phyloP scores from a whole-genome alignment of 805 yeast genomes.

The Torulaspora delbrueckii region DNA sequence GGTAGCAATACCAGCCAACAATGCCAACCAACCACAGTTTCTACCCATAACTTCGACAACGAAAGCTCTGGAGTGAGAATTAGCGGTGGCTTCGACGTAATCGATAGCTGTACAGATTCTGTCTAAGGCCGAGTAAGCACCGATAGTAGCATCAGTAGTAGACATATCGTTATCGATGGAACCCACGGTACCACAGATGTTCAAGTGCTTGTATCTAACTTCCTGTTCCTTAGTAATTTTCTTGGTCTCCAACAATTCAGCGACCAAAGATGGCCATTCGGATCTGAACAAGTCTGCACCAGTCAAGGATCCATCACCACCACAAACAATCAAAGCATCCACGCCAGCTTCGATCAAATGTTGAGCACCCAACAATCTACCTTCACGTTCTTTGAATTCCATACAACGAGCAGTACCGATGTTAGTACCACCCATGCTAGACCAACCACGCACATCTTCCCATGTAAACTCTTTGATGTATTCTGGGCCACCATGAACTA shows the following conservation, averaged over 20 bases:
- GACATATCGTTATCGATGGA: slow-evolving; percentile 81
- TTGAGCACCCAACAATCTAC: slow-evolving; percentile 54
- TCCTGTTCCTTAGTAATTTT: slow-evolving; percentile 43
- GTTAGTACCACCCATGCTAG: slow-evolving; percentile 63
- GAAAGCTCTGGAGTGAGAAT: slow-evolving; percentile 77
- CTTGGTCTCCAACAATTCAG: slow-evolving; percentile 46
- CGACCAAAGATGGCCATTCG: slow-evolving; percentile 67
- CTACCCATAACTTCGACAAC: slow-evolving; percentile 87
- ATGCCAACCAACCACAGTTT: slow-evolving; percentile 84
- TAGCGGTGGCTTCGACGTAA: slow-evolving; percentile 79
- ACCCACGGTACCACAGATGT: slow-evolving; percentile 67
- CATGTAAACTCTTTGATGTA: slow-evolving; percentile 55
- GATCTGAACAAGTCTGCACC: slow-evolving; percentile 70
- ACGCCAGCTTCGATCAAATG: slow-evolving; percentile 63
- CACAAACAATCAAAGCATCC: slow-evolving; percentile 70
- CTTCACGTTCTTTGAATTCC: slow-evolving; percentile 58
- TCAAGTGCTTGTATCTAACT: slow-evolving; percentile 47
- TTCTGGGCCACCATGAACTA: slow-evolving; percentile 56
- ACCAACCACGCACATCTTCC: slow-evolving; percentile 66
- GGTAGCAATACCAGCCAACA: slow-evolving; percentile 75
- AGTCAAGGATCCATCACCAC: slow-evolving; percentile 75
- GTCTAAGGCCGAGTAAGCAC: slow-evolving; percentile 66
- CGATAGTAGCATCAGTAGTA: slow-evolving; percentile 69
- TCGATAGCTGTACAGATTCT: slow-evolving; percentile 66
- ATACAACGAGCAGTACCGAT: slow-evolving; percentile 71